A percentile compares a stretch with the other conserved stretches of the same genome.
These are phyloP conservation scores for Sporothrix globosa DNA, from an alignment of 2,329 filamentous ascomycete species.

Conservation along the genomic window DNA sequence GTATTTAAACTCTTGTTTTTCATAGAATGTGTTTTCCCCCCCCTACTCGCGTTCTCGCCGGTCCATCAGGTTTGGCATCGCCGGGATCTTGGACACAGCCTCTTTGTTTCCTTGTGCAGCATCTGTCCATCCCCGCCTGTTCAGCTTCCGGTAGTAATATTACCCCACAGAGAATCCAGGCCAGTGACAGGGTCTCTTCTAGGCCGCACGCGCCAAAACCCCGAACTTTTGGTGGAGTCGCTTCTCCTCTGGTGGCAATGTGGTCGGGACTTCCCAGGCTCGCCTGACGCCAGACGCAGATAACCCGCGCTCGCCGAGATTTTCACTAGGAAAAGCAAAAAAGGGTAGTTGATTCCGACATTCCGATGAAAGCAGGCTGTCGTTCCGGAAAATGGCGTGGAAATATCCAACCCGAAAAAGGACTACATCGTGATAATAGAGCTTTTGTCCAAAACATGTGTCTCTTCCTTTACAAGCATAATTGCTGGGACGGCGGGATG, in stretches of 20 bases:
- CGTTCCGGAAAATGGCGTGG: background rate
- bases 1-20: background rate
- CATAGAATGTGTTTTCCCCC: no score
- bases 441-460: background rate
- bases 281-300: background rate
- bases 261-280: background rate
- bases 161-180: background rate
- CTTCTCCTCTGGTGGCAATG: slow-evolving; percentile 18
- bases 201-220: background rate
- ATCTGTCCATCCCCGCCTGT: background rate
- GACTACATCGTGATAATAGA: no score
- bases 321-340: background rate
- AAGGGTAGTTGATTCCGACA: slow-evolving; percentile 19
- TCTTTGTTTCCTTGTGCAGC: background rate
- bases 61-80: background rate
- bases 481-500: background rate
- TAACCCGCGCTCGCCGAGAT: background rate
- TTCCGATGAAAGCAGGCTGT: slow-evolving; percentile 13
- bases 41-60: background rate
- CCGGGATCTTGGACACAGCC: slow-evolving; percentile 16
- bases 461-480: background rate
- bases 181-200: background rate
- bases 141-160: background rate
- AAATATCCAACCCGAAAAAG: background rate
- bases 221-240: slow-evolving; percentile 2